A percentile compares a stretch with the other conserved stretches of the same genome.
Conservation (phyloP, 192 early-diverging fungal species). For the Coemansia pectinata region DNA sequence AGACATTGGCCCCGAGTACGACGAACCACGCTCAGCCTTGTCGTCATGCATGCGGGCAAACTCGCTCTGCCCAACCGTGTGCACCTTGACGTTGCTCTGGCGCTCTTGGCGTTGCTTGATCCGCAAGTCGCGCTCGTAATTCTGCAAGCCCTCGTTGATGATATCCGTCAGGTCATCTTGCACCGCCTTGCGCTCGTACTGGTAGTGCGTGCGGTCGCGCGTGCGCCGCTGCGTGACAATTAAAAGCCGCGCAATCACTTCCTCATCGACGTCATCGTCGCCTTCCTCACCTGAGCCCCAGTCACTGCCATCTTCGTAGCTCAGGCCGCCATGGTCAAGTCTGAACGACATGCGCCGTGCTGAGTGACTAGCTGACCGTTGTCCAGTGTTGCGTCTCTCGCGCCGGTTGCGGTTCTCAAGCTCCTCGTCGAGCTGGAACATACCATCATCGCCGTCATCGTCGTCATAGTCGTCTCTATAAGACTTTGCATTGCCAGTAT, state of each 20-base stretch:
- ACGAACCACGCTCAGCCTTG: neutral
- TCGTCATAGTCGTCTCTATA: slow-evolving; percentile 5
- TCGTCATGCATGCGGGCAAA: slow-evolving; percentile 59
- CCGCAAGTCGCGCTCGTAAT: slow-evolving; percentile 80
- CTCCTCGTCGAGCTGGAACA: slow-evolving; percentile 83
- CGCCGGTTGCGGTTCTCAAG: slow-evolving; percentile 57
- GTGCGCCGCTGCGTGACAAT: slow-evolving; percentile 86
- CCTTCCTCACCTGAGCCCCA: slow-evolving; percentile 64
- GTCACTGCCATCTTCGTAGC: slow-evolving; percentile 60
- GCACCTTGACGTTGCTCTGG: slow-evolving; percentile 59
- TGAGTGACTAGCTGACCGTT: slow-evolving; percentile 26
- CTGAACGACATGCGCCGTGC: slow-evolving; percentile 32
- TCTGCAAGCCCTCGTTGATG: slow-evolving; percentile 94
- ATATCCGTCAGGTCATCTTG: slow-evolving; percentile 86
- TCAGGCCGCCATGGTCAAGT: slow-evolving; percentile 41
- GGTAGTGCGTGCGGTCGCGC: slow-evolving; percentile 67
- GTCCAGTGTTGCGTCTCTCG: slow-evolving; percentile 26
- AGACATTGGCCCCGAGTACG: slow-evolving; percentile 30
- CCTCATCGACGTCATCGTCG: slow-evolving; percentile 87
- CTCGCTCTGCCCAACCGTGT: slow-evolving; percentile 60
- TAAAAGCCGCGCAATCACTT: slow-evolving; percentile 81
- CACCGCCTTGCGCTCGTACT: slow-evolving; percentile 76
- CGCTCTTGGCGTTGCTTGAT: slow-evolving; percentile 52
- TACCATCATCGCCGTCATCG: slow-evolving; percentile 64
- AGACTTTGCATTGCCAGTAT: neutral